These are phyloP conservation scores for Xylariaceae sp. DNA, from an alignment of 2,329 filamentous ascomycete genomes.

Conservation along the genomic window DNA sequence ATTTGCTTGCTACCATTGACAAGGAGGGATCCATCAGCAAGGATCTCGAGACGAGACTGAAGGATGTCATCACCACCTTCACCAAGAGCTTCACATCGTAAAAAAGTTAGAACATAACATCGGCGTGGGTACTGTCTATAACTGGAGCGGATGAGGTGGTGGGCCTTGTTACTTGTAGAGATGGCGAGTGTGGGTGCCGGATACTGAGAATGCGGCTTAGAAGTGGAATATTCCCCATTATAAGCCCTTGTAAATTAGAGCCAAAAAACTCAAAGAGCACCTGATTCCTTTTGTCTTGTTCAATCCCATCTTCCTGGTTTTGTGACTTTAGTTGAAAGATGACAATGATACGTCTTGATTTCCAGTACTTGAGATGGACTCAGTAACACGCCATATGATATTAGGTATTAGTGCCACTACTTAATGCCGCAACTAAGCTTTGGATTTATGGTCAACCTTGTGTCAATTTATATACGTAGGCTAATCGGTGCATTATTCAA, in stretches of 20 bases:
- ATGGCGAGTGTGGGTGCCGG: conserved; percentile 44
- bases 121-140: conserved; percentile 44
- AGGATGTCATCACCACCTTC: conserved; percentile 73
- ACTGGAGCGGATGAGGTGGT: conserved; percentile 30
- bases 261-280: conserved; percentile 55
- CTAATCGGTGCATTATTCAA: too few species aligned
- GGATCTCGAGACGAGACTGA: conserved; percentile 80
- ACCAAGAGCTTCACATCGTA: conserved; percentile 84
- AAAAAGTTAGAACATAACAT: conserved; percentile 35
- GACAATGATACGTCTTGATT: neutral
- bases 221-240: conserved; percentile 43
- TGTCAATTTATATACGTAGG: too few species aligned
- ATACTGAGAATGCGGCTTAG: conserved; percentile 44
- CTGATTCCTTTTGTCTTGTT: conserved; percentile 55
- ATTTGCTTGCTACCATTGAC: conserved; percentile 80
- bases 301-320: neutral
- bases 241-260: conserved; percentile 61
- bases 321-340: conserved; percentile 8
- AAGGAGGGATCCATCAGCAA: conserved; percentile 96
- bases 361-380: too few species aligned
- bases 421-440: too few species aligned
- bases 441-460: too few species aligned
- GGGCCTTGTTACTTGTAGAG: conserved; percentile 46
- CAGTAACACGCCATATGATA: too few species aligned
- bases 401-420: too few species aligned